phyloP scores from a whole-genome alignment of 208 protist genomes.

The Leishmania martiniquensis region DNA sequence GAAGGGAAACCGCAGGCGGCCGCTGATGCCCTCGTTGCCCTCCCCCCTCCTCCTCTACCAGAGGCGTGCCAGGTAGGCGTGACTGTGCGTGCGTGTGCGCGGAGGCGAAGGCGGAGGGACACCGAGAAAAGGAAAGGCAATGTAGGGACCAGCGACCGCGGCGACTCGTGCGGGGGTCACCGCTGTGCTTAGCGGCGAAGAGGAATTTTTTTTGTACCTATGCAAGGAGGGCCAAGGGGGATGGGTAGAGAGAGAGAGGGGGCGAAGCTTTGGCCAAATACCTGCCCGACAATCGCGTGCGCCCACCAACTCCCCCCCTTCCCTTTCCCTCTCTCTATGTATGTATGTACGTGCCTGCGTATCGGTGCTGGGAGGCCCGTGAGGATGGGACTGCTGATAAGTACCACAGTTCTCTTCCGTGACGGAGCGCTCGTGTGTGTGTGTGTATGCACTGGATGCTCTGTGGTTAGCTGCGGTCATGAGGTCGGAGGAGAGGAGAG shows the following conservation, averaged over 20 bases:
- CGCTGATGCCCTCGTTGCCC: background rate
- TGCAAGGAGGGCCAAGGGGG: no score
- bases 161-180: background rate
- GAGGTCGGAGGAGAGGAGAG: background rate
- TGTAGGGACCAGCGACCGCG: background rate
- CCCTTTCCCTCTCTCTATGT: background rate
- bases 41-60: background rate
- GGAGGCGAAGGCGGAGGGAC: background rate
- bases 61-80: background rate
- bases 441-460: background rate
- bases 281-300: background rate
- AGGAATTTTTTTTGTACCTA: no score
- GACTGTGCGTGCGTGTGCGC: background rate
- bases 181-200: no score
- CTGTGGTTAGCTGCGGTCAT: background rate
- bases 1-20: no score
- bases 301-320: background rate
- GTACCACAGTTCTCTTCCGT: no score
- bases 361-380: background rate
- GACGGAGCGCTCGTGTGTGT: background rate
- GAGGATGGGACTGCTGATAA: background rate
- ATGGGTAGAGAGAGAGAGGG: background rate
- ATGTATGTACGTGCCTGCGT: background rate
- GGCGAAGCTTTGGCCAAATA: background rate
- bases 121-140: background rate